These are phyloP conservation scores for Tetracladium maxilliforme DNA, from an alignment of 2,329 filamentous ascomycete species.

Conservation along the genomic window DNA sequence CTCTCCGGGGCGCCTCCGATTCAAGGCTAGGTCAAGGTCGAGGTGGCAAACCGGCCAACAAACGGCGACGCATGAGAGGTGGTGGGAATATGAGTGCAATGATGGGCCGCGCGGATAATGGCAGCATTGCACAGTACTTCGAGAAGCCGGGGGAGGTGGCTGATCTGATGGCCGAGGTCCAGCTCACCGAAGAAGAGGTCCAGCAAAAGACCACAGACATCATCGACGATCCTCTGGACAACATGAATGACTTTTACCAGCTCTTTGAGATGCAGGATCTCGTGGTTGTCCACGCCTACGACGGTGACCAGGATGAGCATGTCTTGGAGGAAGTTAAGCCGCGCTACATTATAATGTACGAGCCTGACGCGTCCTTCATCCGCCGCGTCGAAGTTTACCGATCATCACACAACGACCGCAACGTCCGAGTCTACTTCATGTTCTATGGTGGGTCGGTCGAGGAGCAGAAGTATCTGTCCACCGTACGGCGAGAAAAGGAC, in stretches of 20 bases:
- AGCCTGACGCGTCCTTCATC: conserved; percentile 89
- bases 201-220: conserved; percentile 66
- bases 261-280: conserved; percentile 85
- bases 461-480: conserved; percentile 82
- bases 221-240: conserved; percentile 63
- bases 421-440: conserved; percentile 89
- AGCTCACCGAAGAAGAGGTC: conserved; percentile 64
- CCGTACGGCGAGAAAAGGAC: conserved; percentile 89
- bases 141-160: conserved; percentile 75
- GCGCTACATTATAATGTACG: conserved; percentile 96
- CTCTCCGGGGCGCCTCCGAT: conserved; percentile 52
- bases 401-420: conserved; percentile 79
- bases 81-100: conserved; percentile 47
- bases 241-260: conserved; percentile 87
- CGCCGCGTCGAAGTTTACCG: conserved; percentile 89
- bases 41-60: conserved; percentile 61
- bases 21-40: conserved; percentile 26
- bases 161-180: conserved; percentile 67
- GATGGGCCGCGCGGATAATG: conserved; percentile 52
- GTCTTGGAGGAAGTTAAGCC: conserved; percentile 90
- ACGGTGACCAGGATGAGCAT: conserved; percentile 90
- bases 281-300: conserved; percentile 81
- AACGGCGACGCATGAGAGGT: conserved; percentile 71
- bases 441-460: conserved; percentile 93
- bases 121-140: conserved; percentile 62